Conservation (phyloP, 176 grass and related monocot genomes). For the Chrysopogon serrulatus region DNA sequence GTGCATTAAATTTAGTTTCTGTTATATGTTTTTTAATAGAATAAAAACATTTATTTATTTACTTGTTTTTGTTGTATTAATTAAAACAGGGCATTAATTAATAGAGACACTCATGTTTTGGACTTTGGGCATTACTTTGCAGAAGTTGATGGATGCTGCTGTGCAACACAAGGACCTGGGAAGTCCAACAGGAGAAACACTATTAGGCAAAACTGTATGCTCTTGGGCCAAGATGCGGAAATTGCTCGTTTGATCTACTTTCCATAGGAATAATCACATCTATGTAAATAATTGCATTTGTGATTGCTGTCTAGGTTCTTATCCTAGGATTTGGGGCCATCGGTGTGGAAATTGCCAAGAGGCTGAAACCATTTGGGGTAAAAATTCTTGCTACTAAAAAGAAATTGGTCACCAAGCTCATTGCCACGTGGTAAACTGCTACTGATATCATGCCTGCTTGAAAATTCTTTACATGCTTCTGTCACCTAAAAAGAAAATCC, state of each 20-base stretch:
- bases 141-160: slow-evolving; percentile 77
- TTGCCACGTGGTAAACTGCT: slow-evolving; percentile 42
- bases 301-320: slow-evolving; percentile 48
- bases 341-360: slow-evolving; percentile 72
- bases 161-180: slow-evolving; percentile 61
- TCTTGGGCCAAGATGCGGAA: background rate
- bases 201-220: slow-evolving; percentile 85
- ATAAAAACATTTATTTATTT: background rate
- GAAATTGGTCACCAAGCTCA: slow-evolving; percentile 61
- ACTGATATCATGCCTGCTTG: background rate
- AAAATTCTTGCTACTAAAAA: slow-evolving; percentile 88
- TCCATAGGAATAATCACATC: background rate
- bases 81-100: no score
- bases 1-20: background rate
- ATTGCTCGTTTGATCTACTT: slow-evolving; percentile 8
- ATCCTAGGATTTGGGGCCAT: slow-evolving; percentile 91
- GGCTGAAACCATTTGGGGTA: slow-evolving; percentile 80
- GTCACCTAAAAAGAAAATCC: slow-evolving; percentile 19
- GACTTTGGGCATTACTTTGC: slow-evolving; percentile 19
- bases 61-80: background rate
- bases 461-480: background rate
- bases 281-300: background rate
- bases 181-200: slow-evolving; percentile 67
- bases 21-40: background rate
- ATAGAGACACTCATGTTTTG: slow-evolving; percentile 7